A percentile compares a stretch with the other conserved stretches of the same genome.
phyloP scores from a whole-genome alignment of 2,329 filamentous ascomycete genomes.

The Stachybotrys echinatus region DNA sequence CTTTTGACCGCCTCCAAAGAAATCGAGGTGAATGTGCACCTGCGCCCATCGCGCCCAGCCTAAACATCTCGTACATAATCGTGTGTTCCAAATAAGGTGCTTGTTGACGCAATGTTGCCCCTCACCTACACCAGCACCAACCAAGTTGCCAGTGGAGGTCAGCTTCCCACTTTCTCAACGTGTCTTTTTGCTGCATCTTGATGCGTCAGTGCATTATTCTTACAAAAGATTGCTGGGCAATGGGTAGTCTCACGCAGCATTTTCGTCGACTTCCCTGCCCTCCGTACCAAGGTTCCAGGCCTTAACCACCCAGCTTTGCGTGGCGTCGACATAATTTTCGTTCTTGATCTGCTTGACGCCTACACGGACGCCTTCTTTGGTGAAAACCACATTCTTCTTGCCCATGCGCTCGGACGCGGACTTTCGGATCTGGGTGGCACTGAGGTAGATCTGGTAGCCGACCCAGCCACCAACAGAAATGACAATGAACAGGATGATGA shows the following conservation, averaged over 20 bases:
- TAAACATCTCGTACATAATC: no score
- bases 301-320: slow-evolving; percentile 64
- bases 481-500: slow-evolving; percentile 61
- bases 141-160: background rate
- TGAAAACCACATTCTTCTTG: slow-evolving; percentile 70
- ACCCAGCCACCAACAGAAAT: slow-evolving; percentile 57
- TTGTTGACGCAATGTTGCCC: no score
- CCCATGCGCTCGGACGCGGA: slow-evolving; percentile 66
- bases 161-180: background rate
- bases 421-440: slow-evolving; percentile 59
- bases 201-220: slow-evolving; percentile 6
- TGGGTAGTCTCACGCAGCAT: slow-evolving; percentile 1
- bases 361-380: slow-evolving; percentile 68
- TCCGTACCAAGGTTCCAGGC: slow-evolving; percentile 54
- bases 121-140: background rate
- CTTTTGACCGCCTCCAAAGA: no score
- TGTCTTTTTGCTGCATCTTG: slow-evolving; percentile 14
- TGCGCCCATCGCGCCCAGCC: no score
- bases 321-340: slow-evolving; percentile 69
- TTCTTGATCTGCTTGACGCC: slow-evolving; percentile 63
- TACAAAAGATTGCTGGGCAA: background rate
- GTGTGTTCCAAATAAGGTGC: no score
- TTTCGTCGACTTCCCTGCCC: slow-evolving; percentile 8
- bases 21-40: no score
- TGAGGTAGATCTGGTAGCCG: slow-evolving; percentile 68